These are phyloP conservation scores for Elsinoe australis DNA, from an alignment of 2,329 filamentous ascomycete genomes.

Conservation along the genomic window DNA sequence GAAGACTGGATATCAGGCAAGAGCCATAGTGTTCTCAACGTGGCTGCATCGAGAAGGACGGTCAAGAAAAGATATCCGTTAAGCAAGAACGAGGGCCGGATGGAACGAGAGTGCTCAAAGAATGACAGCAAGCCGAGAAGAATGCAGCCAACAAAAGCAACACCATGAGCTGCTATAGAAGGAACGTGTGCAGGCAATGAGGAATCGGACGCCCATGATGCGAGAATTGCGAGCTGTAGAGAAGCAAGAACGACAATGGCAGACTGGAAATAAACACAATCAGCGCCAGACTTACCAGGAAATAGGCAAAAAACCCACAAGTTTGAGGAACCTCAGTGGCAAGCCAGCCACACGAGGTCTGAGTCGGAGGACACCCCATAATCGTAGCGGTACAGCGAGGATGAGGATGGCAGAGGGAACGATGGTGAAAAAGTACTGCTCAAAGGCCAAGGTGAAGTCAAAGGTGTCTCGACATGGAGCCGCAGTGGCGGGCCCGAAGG, in stretches of 20 bases:
- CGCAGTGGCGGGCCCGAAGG: slow-evolving; percentile 17
- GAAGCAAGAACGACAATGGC: slow-evolving; percentile 14
- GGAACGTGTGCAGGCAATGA: slow-evolving; percentile 3
- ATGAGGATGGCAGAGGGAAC: slow-evolving; percentile 28
- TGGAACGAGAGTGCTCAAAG: slow-evolving; percentile 18
- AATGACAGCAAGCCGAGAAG: slow-evolving; percentile 15
- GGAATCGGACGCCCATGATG: slow-evolving; percentile 8
- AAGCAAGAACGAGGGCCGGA: slow-evolving; percentile 18
- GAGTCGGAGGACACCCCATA: slow-evolving; percentile 26
- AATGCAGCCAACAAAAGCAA: slow-evolving; percentile 4
- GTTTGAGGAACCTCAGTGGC: slow-evolving; percentile 17
- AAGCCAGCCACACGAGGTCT: slow-evolving; percentile 21
- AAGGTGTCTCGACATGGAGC: slow-evolving; percentile 28
- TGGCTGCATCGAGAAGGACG: slow-evolving; percentile 16
- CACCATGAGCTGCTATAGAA: slow-evolving; percentile 7
- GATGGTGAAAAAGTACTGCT: slow-evolving; percentile 31
- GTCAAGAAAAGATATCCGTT: slow-evolving; percentile 18
- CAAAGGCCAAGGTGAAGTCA: slow-evolving; percentile 35
- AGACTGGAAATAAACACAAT: background rate
- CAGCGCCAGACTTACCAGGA: background rate
- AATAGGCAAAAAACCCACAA: background rate
- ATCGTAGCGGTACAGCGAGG: slow-evolving; percentile 26
- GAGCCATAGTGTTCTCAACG: slow-evolving; percentile 22
- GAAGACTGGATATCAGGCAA: slow-evolving; percentile 23
- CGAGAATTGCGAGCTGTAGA: slow-evolving; percentile 14